phyloP scores from a whole-genome alignment of 1,284 basidiomycete genomes.

The Polyporus tsugae region DNA sequence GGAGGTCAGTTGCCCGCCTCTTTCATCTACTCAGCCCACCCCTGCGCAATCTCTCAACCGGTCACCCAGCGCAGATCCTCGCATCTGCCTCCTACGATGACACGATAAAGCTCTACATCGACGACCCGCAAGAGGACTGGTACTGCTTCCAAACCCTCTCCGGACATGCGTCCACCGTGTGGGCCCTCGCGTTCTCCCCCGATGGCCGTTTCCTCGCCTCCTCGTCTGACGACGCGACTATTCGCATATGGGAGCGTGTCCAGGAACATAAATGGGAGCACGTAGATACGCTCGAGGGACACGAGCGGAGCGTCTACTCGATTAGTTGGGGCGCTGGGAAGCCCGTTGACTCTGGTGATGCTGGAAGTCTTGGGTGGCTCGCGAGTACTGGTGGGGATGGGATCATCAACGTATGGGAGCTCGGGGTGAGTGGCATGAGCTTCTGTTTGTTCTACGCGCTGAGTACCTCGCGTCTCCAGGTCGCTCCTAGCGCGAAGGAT shows the following conservation, averaged over 20 bases:
- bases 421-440: constrained; percentile 56
- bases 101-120: constrained; percentile 92
- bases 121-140: constrained; percentile 97
- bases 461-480: constrained; percentile 24
- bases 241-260: constrained; percentile 73
- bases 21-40: constrained; percentile 11
- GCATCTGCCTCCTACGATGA: constrained; percentile 98
- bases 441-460: not conserved
- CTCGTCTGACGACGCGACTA: constrained; percentile 80
- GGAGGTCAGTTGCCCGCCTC: constrained; percentile 66
- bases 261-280: constrained; percentile 67
- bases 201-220: constrained; percentile 86
- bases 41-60: constrained; percentile 23
- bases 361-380: constrained; percentile 70
- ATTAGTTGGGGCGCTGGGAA: constrained; percentile 72
- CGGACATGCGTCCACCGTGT: constrained; percentile 90
- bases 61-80: constrained; percentile 72
- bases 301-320: constrained; percentile 81
- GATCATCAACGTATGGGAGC: constrained; percentile 75
- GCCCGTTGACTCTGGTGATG: constrained; percentile 29
- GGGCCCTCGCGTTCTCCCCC: constrained; percentile 88
- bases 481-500: constrained; percentile 31
- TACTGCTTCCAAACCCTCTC: constrained; percentile 85
- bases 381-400: constrained; percentile 84
- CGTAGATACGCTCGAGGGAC: constrained; percentile 62